Conservation (phyloP, 2,329 filamentous ascomycete genomes). For the Ceratocystis alfenasii region DNA sequence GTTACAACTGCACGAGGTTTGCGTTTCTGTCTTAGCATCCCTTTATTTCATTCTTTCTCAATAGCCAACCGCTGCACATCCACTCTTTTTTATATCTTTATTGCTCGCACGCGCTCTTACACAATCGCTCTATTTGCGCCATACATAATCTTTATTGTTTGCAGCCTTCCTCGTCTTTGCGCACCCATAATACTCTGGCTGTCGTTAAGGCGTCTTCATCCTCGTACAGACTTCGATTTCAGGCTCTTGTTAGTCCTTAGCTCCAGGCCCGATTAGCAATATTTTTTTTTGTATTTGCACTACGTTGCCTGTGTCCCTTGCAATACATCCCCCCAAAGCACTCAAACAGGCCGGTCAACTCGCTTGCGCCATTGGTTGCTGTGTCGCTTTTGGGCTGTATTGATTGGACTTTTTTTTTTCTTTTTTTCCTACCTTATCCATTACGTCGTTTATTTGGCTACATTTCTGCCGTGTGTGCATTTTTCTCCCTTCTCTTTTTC, state of each 20-base stretch:
- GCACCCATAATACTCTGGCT: background rate
- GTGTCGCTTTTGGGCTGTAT: conserved; percentile 10
- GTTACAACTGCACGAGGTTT: background rate
- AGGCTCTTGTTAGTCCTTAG: background rate
- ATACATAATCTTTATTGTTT: conserved; percentile 4
- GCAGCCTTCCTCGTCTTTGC: background rate
- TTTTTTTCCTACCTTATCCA: background rate
- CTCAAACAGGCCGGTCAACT: background rate
- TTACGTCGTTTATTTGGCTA: background rate
- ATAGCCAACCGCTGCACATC: background rate
- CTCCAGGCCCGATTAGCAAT: background rate
- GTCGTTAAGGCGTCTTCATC: background rate
- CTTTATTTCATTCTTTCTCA: background rate
- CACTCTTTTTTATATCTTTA: background rate
- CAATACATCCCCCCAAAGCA: conserved; percentile 3
- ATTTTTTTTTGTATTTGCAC: background rate
- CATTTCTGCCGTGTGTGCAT: background rate
- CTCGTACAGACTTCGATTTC: background rate
- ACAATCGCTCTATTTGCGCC: background rate
- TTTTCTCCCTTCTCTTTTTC: background rate
- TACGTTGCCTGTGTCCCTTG: conserved; percentile 3
- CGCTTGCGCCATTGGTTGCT: conserved; percentile 7
- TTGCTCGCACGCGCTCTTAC: background rate
- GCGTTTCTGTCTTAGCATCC: background rate
- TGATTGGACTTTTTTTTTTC: background rate